phyloP scores from a whole-genome alignment of 768 basidiomycete species.

The Trametes coccinea region DNA sequence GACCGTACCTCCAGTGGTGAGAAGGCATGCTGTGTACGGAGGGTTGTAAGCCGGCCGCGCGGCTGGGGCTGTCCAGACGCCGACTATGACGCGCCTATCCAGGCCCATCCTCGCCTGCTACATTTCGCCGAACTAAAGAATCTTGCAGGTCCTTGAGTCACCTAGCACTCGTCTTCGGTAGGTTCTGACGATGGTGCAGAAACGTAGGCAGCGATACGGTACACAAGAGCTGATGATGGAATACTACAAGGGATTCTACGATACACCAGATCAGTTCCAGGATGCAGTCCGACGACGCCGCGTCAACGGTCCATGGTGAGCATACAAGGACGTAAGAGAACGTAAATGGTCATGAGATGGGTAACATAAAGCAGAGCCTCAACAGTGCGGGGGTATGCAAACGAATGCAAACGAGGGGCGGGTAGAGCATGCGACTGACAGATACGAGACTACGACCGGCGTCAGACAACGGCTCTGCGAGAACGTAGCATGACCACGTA shows the following conservation, averaged over 20 bases:
- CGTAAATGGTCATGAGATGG: conserved; percentile 1
- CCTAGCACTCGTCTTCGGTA: too few species aligned
- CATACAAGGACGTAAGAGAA: neutral
- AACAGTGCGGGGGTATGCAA: conserved; percentile 10
- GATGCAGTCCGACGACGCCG: neutral
- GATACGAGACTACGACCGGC: neutral
- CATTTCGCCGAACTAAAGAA: neutral
- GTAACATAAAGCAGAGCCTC: neutral
- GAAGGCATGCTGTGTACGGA: neutral
- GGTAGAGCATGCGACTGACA: neutral
- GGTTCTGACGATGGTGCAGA: too few species aligned
- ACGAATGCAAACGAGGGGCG: neutral
- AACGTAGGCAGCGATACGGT: too few species aligned
- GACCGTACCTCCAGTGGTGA: neutral
- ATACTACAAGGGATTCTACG: conserved; percentile 2
- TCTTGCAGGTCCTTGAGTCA: too few species aligned
- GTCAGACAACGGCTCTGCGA: neutral
- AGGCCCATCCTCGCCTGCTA: neutral
- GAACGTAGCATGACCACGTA: neutral
- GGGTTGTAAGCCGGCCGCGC: conserved; percentile 6
- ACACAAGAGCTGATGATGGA: neutral
- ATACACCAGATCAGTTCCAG: neutral
- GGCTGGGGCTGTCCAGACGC: conserved; percentile 1
- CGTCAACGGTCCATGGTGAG: neutral
- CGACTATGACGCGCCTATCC: neutral